Conservation (phyloP, 2,329 filamentous ascomycete genomes). For the Atkinsonella texensis region DNA sequence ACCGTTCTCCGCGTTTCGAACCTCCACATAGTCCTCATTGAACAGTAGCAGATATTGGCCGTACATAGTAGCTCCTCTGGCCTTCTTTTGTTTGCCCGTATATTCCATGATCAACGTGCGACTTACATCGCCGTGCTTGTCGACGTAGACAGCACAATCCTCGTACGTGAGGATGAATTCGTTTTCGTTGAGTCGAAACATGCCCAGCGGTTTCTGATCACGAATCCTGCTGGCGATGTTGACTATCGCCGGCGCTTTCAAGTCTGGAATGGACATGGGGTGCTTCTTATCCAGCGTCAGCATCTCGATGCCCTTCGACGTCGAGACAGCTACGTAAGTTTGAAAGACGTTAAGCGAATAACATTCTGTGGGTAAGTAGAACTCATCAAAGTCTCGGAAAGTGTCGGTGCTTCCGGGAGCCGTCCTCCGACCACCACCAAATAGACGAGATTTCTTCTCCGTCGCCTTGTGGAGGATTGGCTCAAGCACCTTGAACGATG, state of each 20-base stretch:
- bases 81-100: slow-evolving; percentile 72
- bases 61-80: slow-evolving; percentile 75
- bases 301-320: slow-evolving; percentile 86
- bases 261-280: slow-evolving; percentile 83
- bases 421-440: slow-evolving; percentile 42
- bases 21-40: slow-evolving; percentile 93
- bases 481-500: slow-evolving; percentile 92
- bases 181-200: slow-evolving; percentile 88
- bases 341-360: slow-evolving; percentile 95
- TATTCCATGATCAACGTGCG: slow-evolving; percentile 97
- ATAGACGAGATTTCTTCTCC: slow-evolving; percentile 64
- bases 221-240: slow-evolving; percentile 77
- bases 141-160: slow-evolving; percentile 93
- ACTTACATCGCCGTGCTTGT: slow-evolving; percentile 93
- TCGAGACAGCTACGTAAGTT: slow-evolving; percentile 82
- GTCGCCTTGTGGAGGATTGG: slow-evolving; percentile 89
- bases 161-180: slow-evolving; percentile 92
- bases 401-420: slow-evolving; percentile 73
- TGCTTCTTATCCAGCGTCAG: slow-evolving; percentile 96
- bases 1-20: slow-evolving; percentile 92
- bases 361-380: slow-evolving; percentile 93
- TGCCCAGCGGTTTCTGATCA: slow-evolving; percentile 76
- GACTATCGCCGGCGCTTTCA: slow-evolving; percentile 64
- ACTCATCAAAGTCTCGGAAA: slow-evolving; percentile 97
- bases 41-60: slow-evolving; percentile 88